phyloP scores from a whole-genome alignment of 1,284 basidiomycete genomes.

The Xerocomus nothofagi region DNA sequence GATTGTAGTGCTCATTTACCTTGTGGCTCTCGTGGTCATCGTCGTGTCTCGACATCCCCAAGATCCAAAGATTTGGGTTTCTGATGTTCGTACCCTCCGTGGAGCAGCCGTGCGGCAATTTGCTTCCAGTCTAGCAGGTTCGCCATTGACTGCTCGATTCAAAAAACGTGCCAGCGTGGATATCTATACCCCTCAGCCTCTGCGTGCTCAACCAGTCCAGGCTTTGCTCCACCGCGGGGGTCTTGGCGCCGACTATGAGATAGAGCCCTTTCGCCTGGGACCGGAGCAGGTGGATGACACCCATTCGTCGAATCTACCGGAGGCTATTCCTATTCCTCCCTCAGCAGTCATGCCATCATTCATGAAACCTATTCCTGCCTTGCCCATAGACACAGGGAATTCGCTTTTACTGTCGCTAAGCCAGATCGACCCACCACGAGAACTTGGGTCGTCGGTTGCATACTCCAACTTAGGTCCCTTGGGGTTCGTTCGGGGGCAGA shows the following conservation, averaged over 20 bases:
- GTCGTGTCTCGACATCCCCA: constrained; percentile 38
- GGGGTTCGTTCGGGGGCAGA: constrained; percentile 8
- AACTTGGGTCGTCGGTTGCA: constrained; percentile 22
- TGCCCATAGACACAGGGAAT: constrained; percentile 2
- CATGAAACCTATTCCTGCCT: constrained; percentile 12
- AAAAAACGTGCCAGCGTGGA: constrained; percentile 33
- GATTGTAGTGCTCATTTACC: constrained; percentile 45
- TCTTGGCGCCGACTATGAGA: constrained; percentile 43
- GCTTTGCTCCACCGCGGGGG: constrained; percentile 40
- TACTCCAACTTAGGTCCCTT: constrained; percentile 35
- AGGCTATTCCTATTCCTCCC: constrained; percentile 25
- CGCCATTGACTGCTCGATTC: constrained; percentile 36
- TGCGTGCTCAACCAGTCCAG: constrained; percentile 35
- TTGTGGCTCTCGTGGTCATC: constrained; percentile 39
- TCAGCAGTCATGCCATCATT: constrained; percentile 4
- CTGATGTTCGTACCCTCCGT: constrained; percentile 49
- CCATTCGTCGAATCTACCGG: constrained; percentile 22
- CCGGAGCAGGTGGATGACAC: constrained; percentile 28
- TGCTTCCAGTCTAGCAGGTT: constrained; percentile 32
- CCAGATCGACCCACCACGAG: constrained; percentile 9
- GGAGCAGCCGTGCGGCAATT: constrained; percentile 32
- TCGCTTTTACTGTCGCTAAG: constrained; percentile 10
- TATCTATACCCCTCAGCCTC: constrained; percentile 46
- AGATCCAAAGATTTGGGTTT: constrained; percentile 54
- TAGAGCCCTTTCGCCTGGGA: constrained; percentile 44